These are phyloP conservation scores for Cucurbita ficifolia DNA, from an alignment of 306 rosid species.

Conservation along the genomic window DNA sequence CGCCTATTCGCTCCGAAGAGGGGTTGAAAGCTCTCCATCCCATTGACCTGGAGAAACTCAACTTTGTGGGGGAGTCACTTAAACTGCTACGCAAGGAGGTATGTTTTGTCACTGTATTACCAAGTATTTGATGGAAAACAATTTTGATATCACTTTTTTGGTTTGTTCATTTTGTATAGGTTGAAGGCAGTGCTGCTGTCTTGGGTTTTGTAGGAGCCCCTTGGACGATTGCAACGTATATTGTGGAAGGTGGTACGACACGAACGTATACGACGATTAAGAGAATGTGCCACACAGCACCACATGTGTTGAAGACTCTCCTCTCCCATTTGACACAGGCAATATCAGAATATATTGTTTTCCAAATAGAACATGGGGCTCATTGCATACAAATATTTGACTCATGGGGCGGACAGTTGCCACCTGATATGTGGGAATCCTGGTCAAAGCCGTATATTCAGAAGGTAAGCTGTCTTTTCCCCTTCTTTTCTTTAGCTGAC, in stretches of 20 bases:
- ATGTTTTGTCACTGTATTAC: background rate
- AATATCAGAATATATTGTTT: slow-evolving; percentile 68
- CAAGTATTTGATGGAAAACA: background rate
- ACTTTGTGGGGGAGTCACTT: slow-evolving; percentile 77
- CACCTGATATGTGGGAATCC: slow-evolving; percentile 85
- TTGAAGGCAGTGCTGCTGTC: slow-evolving; percentile 69
- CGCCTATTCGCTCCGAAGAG: slow-evolving; percentile 73
- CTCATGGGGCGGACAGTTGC: slow-evolving; percentile 98
- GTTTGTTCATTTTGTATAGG: slow-evolving; percentile 29
- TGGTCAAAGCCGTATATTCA: slow-evolving; percentile 95
- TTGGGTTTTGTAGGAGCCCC: slow-evolving; percentile 99
- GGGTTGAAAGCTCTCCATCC: slow-evolving; percentile 68
- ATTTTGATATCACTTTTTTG: background rate
- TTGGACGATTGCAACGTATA: slow-evolving; percentile 93
- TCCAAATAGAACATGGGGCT: slow-evolving; percentile 88
- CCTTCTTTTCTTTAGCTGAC: background rate
- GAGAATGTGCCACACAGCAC: slow-evolving; percentile 93
- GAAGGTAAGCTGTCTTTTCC: slow-evolving; percentile 37
- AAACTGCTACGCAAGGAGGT: slow-evolving; percentile 67
- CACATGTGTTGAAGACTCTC: slow-evolving; percentile 64
- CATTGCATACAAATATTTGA: slow-evolving; percentile 95
- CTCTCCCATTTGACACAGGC: slow-evolving; percentile 82
- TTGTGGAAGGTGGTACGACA: slow-evolving; percentile 93
- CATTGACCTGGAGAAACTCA: slow-evolving; percentile 64
- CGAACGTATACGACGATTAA: slow-evolving; percentile 76